phyloP scores from a whole-genome alignment of 2,329 filamentous ascomycete species.

The Myriosclerotinia scirpicola region DNA sequence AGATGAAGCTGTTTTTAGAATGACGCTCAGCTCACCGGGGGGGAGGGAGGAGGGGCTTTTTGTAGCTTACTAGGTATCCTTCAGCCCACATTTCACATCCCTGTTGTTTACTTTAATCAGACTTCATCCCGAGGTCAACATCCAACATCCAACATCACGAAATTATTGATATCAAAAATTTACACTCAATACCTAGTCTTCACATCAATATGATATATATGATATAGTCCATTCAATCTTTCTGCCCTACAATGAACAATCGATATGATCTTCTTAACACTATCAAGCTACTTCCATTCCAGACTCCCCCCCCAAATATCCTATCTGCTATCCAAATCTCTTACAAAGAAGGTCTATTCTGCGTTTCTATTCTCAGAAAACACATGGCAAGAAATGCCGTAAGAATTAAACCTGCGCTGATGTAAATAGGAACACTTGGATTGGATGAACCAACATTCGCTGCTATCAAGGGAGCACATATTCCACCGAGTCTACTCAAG shows the following conservation, averaged over 20 bases:
- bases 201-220: neutral
- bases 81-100: slow-evolving; percentile 4
- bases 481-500: slow-evolving; percentile 65
- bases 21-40: slow-evolving; percentile 8
- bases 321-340: neutral
- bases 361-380: slow-evolving; percentile 62
- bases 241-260: no score
- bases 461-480: slow-evolving; percentile 68
- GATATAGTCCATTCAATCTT: no score
- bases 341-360: slow-evolving; percentile 57
- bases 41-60: neutral
- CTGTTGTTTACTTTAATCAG: slow-evolving; percentile 14
- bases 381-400: slow-evolving; percentile 60
- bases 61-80: neutral
- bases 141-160: no score
- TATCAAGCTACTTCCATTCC: neutral
- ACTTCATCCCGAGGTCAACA: neutral
- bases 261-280: neutral
- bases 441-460: slow-evolving; percentile 48
- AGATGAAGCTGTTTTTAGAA: slow-evolving; percentile 7
- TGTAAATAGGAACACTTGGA: slow-evolving; percentile 56
- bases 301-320: neutral
- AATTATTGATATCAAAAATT: no score
- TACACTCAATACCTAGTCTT: no score
- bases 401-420: slow-evolving; percentile 57